Conservation (phyloP, 2,329 filamentous ascomycete species). For the Botryosphaeria dothidea region DNA sequence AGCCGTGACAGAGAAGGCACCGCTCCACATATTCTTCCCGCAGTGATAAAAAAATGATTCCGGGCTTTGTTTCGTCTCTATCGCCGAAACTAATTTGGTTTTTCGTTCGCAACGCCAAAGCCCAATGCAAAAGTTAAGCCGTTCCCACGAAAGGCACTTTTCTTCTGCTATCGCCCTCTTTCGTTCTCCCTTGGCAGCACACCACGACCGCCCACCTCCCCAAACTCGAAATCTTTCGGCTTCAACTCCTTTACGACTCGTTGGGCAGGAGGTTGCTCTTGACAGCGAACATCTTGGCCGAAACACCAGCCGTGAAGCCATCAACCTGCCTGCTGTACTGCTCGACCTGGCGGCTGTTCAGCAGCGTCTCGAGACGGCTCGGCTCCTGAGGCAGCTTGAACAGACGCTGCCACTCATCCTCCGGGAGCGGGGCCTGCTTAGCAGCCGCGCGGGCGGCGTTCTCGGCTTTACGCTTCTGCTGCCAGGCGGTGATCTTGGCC, state of each 20-base stretch:
- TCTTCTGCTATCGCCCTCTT: not conserved
- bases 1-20: not conserved
- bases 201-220: not conserved
- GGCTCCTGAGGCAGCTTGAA: conserved; percentile 98
- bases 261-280: conserved; percentile 67
- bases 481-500: conserved; percentile 94
- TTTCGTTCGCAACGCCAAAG: conserved; percentile 13
- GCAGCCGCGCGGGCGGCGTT: conserved; percentile 81
- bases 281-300: conserved; percentile 97
- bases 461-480: conserved; percentile 94
- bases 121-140: conserved; percentile 13
- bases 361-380: conserved; percentile 86
- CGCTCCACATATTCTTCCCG: not conserved
- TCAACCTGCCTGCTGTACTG: conserved; percentile 98
- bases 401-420: conserved; percentile 97
- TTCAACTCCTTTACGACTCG: conserved; percentile 34
- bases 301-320: conserved; percentile 88
- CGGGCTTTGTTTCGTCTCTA: conserved; percentile 1
- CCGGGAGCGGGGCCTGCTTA: conserved; percentile 85
- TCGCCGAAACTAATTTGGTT: conserved; percentile 11
- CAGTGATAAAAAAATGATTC: not conserved
- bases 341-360: conserved; percentile 94
- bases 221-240: not conserved
- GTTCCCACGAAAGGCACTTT: not conserved
- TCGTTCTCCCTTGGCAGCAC: not conserved